Evolutionary conservation across 257 asterid genomes (phyloP).

Genomic region (Solanum virginianum): DNA sequence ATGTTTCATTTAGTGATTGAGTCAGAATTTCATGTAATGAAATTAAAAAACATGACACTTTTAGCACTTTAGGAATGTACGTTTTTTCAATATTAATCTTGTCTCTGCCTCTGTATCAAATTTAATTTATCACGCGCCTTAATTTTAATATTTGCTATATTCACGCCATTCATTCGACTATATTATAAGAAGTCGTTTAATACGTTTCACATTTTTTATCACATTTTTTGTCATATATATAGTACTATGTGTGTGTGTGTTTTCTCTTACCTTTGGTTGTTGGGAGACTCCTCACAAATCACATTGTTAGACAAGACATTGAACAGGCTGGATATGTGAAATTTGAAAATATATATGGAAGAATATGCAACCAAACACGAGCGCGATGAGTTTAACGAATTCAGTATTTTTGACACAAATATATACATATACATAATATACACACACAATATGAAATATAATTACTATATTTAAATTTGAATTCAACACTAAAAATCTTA

Average conservation of each 20-base stretch:
- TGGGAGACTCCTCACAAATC: neutral
- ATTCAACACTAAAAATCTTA: neutral
- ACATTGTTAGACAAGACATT: neutral
- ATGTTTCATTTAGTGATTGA: neutral
- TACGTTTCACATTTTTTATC: neutral
- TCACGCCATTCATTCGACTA: neutral
- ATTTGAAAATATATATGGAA: neutral
- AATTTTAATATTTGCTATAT: neutral
- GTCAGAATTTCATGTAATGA: neutral
- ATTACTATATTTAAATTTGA: neutral
- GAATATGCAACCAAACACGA: neutral
- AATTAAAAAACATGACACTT: neutral
- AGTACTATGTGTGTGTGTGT: neutral
- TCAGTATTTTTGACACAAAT: neutral
- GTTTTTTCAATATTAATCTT: too few relatives aligned
- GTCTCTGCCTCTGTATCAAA: neutral
- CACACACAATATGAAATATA: neutral
- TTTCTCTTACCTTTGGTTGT: neutral
- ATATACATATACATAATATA: neutral
- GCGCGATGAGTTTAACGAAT: neutral
- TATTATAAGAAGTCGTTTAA: neutral
- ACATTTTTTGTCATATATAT: too few relatives aligned
- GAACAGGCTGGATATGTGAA: neutral
- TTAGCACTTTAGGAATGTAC: too few relatives aligned
- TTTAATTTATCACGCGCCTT: constrained; percentile 4